Percentiles rank a stretch among this genome's conserved stretches.
Evolutionary conservation across 2,329 filamentous ascomycete species (phyloP).

Genomic region (Sporothrix mexicana): DNA sequence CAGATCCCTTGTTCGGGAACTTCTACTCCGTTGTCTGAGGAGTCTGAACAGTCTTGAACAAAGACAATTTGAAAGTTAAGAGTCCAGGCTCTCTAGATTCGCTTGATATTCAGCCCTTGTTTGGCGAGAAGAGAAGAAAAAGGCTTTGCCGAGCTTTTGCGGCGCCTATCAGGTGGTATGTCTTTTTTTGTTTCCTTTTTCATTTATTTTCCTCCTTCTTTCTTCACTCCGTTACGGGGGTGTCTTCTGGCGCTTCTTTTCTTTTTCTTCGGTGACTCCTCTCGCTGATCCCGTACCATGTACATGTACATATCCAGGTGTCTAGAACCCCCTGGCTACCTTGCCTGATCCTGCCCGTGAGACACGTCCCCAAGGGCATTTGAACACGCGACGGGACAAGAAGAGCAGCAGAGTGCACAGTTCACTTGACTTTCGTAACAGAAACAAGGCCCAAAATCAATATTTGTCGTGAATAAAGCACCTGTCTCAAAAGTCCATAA

Average conservation of each 20-base stretch:
- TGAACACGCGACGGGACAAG: constrained; percentile 16
- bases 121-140: not conserved
- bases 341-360: not conserved
- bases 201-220: not conserved
- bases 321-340: not conserved
- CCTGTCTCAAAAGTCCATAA: not conserved
- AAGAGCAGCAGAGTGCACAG: not conserved
- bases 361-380: not conserved
- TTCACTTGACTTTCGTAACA: constrained; percentile 1
- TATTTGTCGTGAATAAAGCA: not conserved
- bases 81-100: too few species aligned
- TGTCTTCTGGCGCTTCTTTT: not conserved
- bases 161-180: not conserved
- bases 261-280: constrained; percentile 8
- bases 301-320: not conserved
- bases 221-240: not conserved
- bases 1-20: not conserved
- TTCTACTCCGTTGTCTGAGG: not conserved
- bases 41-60: too few species aligned
- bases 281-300: constrained; percentile 4
- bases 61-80: too few species aligned
- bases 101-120: not conserved
- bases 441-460: not conserved
- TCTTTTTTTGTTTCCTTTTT: not conserved
- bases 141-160: not conserved